phyloP scores from a whole-genome alignment of 2,329 filamentous ascomycete genomes.

The Aspergillus unguis region DNA sequence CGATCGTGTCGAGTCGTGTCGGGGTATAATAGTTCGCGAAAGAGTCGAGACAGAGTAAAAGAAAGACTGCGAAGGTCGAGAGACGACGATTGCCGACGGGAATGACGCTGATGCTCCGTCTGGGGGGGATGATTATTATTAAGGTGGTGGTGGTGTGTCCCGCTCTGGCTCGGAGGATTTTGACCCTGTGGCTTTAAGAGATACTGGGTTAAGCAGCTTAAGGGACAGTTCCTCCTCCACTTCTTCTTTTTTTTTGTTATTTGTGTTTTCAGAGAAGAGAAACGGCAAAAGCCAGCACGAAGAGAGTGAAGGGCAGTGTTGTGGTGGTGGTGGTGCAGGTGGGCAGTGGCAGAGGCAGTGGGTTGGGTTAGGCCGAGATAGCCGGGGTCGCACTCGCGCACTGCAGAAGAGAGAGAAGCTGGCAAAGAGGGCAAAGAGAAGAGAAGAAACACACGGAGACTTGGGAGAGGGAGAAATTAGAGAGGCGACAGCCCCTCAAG shows the following conservation, averaged over 20 bases:
- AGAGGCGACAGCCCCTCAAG: constrained; percentile 6
- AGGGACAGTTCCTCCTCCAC: neutral
- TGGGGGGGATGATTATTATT: constrained; percentile 16
- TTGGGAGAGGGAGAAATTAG: constrained; percentile 9
- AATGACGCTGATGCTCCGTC: constrained; percentile 13
- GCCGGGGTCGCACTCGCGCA: constrained; percentile 9
- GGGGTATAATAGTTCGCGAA: constrained; percentile 9
- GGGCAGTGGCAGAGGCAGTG: constrained; percentile 13
- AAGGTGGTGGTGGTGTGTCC: constrained; percentile 8
- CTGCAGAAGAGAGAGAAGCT: constrained; percentile 9
- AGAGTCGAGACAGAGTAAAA: constrained; percentile 10
- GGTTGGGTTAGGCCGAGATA: constrained; percentile 11
- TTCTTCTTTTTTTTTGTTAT: constrained; percentile 10
- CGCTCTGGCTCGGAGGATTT: constrained; percentile 23
- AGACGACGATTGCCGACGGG: constrained; percentile 9
- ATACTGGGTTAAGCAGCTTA: constrained; percentile 7
- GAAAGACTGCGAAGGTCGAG: constrained; percentile 6
- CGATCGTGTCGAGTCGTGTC: constrained; percentile 18
- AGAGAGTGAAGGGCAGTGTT: constrained; percentile 9
- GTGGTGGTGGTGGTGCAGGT: neutral
- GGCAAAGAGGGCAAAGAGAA: constrained; percentile 11
- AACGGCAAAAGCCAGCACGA: constrained; percentile 13
- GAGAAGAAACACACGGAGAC: neutral
- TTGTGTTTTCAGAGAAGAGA: constrained; percentile 12
- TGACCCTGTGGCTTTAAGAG: constrained; percentile 17